Percentiles rank a stretch among this genome's conserved stretches.
Evolutionary conservation across 2,329 filamentous ascomycete species (phyloP).

Genomic region (Aspergillus carbonarius): DNA sequence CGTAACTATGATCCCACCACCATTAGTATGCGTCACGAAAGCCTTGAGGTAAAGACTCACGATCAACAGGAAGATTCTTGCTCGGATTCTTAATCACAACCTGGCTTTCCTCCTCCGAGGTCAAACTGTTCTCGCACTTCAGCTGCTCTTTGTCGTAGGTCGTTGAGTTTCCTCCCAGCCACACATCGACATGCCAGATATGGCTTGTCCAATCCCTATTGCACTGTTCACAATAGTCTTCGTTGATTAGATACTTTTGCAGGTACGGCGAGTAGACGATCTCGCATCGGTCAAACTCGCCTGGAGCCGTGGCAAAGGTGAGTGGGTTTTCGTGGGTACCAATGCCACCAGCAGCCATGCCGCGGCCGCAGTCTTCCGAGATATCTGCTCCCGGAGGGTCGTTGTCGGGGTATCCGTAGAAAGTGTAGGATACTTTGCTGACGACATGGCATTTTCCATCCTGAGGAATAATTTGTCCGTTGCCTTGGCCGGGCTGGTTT

Average conservation of each 20-base stretch:
- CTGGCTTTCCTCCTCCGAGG: constrained; percentile 25
- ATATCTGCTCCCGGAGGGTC: constrained; percentile 37
- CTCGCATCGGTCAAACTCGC: constrained; percentile 45
- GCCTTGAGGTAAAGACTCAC: constrained; percentile 23
- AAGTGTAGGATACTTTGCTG: constrained; percentile 35
- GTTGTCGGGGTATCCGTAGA: constrained; percentile 45
- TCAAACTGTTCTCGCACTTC: constrained; percentile 38
- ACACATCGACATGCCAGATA: constrained; percentile 39
- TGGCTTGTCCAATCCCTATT: constrained; percentile 24
- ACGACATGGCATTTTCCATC: constrained; percentile 1
- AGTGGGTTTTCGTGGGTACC: constrained; percentile 46
- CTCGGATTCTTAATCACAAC: constrained; percentile 33
- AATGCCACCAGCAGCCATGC: constrained; percentile 41
- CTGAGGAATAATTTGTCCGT: not conserved
- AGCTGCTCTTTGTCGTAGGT: constrained; percentile 36
- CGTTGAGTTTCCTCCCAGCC: constrained; percentile 35
- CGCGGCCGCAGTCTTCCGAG: constrained; percentile 39
- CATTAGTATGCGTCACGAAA: not conserved
- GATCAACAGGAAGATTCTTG: constrained; percentile 31
- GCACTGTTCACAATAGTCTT: constrained; percentile 39
- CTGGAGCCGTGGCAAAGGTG: constrained; percentile 45
- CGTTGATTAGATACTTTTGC: constrained; percentile 44
- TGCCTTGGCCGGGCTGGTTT: not conserved
- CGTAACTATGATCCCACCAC: constrained; percentile 2
- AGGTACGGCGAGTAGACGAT: constrained; percentile 48